Evolutionary conservation across 2,329 filamentous ascomycete species (phyloP), one percentile per base, ranked within the genome.

Genomic region (Aureobasidium sp.): DNA sequence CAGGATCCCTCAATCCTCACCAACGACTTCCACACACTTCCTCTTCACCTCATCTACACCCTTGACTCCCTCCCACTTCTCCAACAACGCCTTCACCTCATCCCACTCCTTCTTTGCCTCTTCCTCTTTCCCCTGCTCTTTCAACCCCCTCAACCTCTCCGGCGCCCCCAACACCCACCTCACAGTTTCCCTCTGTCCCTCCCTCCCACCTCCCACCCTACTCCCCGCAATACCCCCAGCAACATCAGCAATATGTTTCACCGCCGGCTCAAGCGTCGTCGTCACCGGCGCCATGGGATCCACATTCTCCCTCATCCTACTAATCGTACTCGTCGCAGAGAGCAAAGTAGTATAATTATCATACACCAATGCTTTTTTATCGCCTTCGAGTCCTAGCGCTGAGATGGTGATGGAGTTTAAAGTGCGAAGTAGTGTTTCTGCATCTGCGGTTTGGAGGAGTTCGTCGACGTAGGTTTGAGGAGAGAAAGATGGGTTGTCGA

Each of bases 261-360:
- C 88, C 41, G 88, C 88, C 2, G 86, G 85, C 66, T 88, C 85
- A 34, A 92, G 79, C 0, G 86, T 90, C 49, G 85, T 86, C 2
- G 86, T 88, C 73, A 88, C 86, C 1, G 88, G 87, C 63, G 87
- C 88, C 50, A 91, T 72, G 3, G 50, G 88, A 68, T 91, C 89
- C 88, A 93, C 92, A 66, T 86, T 90, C 36, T 84, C 81, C 62
- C 89, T 81, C 89, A 94, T 92, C 79, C 86, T 64, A 54, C 89
- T 84, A 70, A 99, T 99, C 3, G 93, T 97, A 74, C 96, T 93
- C 11, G 95, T 97, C 1, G 94, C 94, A 16, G 88, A 85, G 66
- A 99, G 97, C 67, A 99, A 77, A 76, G 97, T 97, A 67, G 89
- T 94, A 75, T 97, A 99, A 72, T 99, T 99, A 73, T 99, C 93